Percentiles rank a stretch among this genome's conserved stretches.
Conservation (phyloP, 2,329 filamentous ascomycete genomes). For the Penicillium frequentans region DNA sequence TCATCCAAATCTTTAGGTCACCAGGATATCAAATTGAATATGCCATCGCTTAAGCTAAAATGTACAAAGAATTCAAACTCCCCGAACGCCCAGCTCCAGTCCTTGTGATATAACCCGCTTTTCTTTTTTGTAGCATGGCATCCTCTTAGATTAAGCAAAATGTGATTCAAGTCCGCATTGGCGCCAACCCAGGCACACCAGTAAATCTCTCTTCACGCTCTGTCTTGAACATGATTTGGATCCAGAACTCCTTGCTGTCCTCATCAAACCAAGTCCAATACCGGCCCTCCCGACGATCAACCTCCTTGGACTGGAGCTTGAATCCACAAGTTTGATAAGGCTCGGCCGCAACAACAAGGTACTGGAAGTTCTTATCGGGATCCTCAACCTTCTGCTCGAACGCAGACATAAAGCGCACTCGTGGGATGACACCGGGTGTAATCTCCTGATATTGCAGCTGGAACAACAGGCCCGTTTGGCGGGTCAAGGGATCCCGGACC, state of each 20-base stretch:
- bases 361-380: constrained; percentile 90
- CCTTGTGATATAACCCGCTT: neutral
- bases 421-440: constrained; percentile 69
- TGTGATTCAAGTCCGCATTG: constrained; percentile 37
- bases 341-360: constrained; percentile 90
- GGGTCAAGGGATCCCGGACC: constrained; percentile 81
- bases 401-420: constrained; percentile 95
- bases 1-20: neutral
- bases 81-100: constrained; percentile 1
- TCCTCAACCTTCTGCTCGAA: constrained; percentile 96
- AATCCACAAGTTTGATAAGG: constrained; percentile 98
- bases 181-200: constrained; percentile 64
- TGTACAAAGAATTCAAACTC: neutral
- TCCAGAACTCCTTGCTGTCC: constrained; percentile 95
- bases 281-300: constrained; percentile 82
- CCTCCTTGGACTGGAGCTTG: constrained; percentile 90
- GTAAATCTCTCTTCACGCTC: constrained; percentile 89
- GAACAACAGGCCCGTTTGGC: constrained; percentile 90
- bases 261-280: constrained; percentile 96
- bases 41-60: neutral
- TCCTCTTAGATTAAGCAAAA: neutral
- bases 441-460: constrained; percentile 96
- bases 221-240: constrained; percentile 97
- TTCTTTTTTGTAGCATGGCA: neutral
- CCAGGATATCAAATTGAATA: neutral